Base-by-base conservation (phyloP, 2,329 filamentous ascomycete genomes). In the Hypoxylon sp. region DNA sequence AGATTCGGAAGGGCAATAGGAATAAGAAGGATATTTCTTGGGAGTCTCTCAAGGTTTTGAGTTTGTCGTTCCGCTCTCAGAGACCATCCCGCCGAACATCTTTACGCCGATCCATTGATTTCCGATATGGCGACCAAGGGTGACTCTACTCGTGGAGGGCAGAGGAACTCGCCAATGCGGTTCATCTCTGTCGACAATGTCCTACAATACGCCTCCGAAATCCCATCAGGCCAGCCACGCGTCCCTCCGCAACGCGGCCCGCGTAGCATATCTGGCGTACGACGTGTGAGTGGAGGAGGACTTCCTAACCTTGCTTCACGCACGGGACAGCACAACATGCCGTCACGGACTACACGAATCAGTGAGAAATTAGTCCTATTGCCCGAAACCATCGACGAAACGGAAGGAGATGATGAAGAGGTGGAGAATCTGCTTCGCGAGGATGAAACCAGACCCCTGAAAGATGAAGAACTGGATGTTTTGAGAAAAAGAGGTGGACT, bases 291-390 rank as follows among this genome's bases (percentile, higher is more conserved):
- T 74, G 80, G 85, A 5, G 81, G 82, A 10, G 81, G 82, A 10
- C 78, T 85, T 40, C 82, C 84, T n/a, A 79, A 78, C 33, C 74
- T 82, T 20, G 79, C 81, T 54, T 80, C 81, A 44, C 82, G 85
- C 3, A 83, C 83, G 58, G 86, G 86, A 68, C 82, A 84, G 74
- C 86, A 89, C 62, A 86, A 85, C 49, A 82, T 98, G 72, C 96
- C 95, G 0, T 91, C 93, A 5, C 89, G 96, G 59, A 97, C 94
- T 40, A 97, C 94, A 30, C 98, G 98, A 80, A 91, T 97, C 71
- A 97, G 93, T 79, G 94, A 98, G 83, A 98, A 98, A 82, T 85
- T 99, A n/a, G 96, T 99, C 0, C 85, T 98, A 37, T 86, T 99
- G 13, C 96, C 96, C 0, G 95, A 98, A 77, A 92, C 94, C 0